Evolutionary conservation across 371 early-diverging fungal species (phyloP), one percentile per base, ranked within the genome.

Genomic region (Mucor piriformis): DNA sequence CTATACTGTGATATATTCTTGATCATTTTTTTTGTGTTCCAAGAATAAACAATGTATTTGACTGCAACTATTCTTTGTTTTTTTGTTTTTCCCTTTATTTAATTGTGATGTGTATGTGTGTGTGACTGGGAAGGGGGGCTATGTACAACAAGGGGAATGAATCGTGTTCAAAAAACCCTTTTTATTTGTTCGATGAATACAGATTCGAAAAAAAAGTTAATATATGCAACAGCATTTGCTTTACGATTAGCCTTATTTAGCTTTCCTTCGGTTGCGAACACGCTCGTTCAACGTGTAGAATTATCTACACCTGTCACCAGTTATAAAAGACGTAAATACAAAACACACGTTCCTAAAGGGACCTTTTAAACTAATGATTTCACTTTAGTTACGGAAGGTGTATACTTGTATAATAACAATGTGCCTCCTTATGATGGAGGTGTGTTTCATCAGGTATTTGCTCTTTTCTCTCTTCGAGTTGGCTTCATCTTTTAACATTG

Each of bases 361-460:
- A 13, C 7, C 37, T 20, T 13, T 33, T 23, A 43, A 32, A 27
- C n/a, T 62, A 37, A 50, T 18, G n/a, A 21, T 33, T n/a, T 51
- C 3, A n/a, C 0, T 20, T 3, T 72, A 91, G 92, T 95, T 32
- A 83, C 85, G 16, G 97, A 96, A 77, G 96, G 95, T 29, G 76
- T 95, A n/a, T 90, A 81, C 69, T 77, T 96, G 34, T 91, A 85
- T 57, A 66, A 82, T 16, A 81, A 86, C 59, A 87, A 84, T 37
- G 81, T 96, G 0, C 84, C 92, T 25, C 94, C 95, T 10, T 97
- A 94, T 70, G 93, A 93, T 67, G 95, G 94, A 15, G 93, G 90
- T 33, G 76, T 90, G 13, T 92, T 87, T 63, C 93, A 95, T 70
- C 95, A 95, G 76, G 93, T 92, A 69, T 10, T 29, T 4, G 8